Evolutionary conservation across 768 basidiomycete genomes (phyloP), one percentile per base, ranked within the genome.

Genomic region (Pisolithus orientalis): DNA sequence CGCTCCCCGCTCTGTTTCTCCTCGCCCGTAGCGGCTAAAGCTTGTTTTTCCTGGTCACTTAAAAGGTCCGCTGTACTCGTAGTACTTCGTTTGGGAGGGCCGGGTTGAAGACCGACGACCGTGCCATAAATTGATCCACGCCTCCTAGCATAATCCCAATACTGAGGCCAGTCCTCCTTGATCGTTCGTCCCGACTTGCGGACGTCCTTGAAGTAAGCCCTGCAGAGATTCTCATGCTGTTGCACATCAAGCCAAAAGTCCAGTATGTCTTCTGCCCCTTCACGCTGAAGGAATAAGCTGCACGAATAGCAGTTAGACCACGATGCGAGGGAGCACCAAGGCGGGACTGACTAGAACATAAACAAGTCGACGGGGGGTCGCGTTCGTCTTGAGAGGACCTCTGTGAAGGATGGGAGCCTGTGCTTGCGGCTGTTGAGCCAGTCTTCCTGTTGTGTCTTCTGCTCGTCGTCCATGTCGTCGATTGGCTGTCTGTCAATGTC

Each of bases 171-270:
- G 67, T 97, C 96, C 16, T 97, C 90, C 65, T 87, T 88, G 67
- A 99, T 89, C 11, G 87, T 83, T 27, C 88, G 82, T 3, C 94
- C 94, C 0, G 94, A 94, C 72, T 94, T 94, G 63, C 90, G 87
- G 49, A 99, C 84, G 69, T 98, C 96, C 76, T 97, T 96, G 82
- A 99, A 98, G 70, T 98, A 98, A 7, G 95, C 96, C 55, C 94
- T 82, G 69, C 95, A 98, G 32, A 99, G 83, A 66, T 97, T 97
- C 73, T 98, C 96, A 67, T 99, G 96, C 71, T 98, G 96, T 61
- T 96, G 94, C 6, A 98, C 96, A 67, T 99, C 96, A 28, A 99
- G 80, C 94, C 95, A 98, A 62, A 98, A 98, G 68, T 99, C 96
- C 43, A 99, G 73, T 46, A 94, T 89, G 68, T 99, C 96, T 66